Conservation (phyloP, 768 basidiomycete genomes). For the Leccinum pellstonianum region DNA sequence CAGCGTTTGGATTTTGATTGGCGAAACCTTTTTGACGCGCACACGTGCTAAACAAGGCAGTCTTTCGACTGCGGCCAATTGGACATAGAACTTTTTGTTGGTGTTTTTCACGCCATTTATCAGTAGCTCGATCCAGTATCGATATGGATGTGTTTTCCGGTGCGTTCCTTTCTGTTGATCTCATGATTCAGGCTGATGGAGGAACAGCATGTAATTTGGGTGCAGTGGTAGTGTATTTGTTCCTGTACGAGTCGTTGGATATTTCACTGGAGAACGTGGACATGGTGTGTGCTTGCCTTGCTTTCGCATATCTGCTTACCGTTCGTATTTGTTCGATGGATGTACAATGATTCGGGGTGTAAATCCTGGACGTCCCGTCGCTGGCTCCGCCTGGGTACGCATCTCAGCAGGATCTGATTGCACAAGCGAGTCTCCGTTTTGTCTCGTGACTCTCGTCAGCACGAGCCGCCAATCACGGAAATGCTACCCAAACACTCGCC, state of each 20-base stretch:
- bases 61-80: constrained; percentile 62
- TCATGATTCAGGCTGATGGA: background rate
- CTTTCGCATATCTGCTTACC: too few relatives aligned
- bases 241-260: too few relatives aligned
- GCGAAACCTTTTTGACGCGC: constrained; percentile 73
- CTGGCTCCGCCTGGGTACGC: constrained; percentile 58
- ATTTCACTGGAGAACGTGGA: too few relatives aligned
- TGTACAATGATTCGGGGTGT: constrained; percentile 47
- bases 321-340: too few relatives aligned
- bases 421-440: constrained; percentile 33
- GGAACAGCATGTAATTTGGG: constrained; percentile 26
- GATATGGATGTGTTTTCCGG: constrained; percentile 46
- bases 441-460: too few relatives aligned
- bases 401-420: constrained; percentile 44
- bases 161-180: constrained; percentile 15
- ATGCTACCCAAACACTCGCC: too few relatives aligned
- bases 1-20: constrained; percentile 77
- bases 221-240: too few relatives aligned
- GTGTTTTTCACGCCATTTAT: constrained; percentile 84
- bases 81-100: constrained; percentile 70
- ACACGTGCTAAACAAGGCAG: constrained; percentile 72
- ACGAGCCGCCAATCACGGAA: too few relatives aligned
- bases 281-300: too few relatives aligned
- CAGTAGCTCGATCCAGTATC: constrained; percentile 47
- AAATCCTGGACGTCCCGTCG: constrained; percentile 63